Evolutionary conservation across 2,329 filamentous ascomycete species (phyloP).

Genomic region (Elsinoe arachidis): DNA sequence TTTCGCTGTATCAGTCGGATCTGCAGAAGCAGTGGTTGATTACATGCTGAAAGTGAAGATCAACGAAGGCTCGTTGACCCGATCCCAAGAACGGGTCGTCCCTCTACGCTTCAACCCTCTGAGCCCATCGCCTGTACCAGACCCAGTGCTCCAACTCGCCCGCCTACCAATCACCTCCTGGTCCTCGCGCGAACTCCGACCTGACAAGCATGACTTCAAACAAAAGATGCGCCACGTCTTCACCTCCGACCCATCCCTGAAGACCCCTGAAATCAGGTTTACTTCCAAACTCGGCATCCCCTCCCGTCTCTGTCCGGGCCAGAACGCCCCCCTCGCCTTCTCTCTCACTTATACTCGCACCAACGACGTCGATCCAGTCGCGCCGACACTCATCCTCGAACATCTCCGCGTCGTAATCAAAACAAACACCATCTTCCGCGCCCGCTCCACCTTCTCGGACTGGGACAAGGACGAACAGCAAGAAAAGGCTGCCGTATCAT

Average conservation of each 20-base stretch:
- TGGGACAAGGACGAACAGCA: not conserved
- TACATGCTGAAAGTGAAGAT: slow-evolving; percentile 9
- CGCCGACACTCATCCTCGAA: slow-evolving; percentile 5
- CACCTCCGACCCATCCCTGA: slow-evolving; percentile 5
- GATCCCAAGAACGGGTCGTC: not conserved
- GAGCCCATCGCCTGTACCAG: not conserved
- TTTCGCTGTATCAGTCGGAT: not conserved
- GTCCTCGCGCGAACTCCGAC: not conserved
- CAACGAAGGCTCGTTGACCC: slow-evolving; percentile 1
- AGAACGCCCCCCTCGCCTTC: not conserved
- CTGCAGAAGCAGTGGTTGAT: not conserved
- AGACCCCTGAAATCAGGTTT: slow-evolving; percentile 4
- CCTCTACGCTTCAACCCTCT: not conserved
- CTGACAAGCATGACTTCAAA: not conserved
- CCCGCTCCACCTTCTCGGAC: slow-evolving; percentile 1
- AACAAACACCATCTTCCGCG: not conserved
- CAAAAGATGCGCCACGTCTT: slow-evolving; percentile 12
- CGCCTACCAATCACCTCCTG: not conserved
- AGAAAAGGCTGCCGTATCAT: not conserved
- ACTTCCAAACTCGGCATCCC: not conserved
- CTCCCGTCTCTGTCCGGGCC: not conserved
- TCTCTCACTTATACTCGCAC: not conserved
- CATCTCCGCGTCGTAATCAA: not conserved
- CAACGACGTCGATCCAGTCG: not conserved
- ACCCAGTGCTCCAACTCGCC: not conserved